These are phyloP conservation scores for Sugiyamaella mastotermitis DNA, from an alignment of 805 yeast species.

Conservation along the genomic window DNA sequence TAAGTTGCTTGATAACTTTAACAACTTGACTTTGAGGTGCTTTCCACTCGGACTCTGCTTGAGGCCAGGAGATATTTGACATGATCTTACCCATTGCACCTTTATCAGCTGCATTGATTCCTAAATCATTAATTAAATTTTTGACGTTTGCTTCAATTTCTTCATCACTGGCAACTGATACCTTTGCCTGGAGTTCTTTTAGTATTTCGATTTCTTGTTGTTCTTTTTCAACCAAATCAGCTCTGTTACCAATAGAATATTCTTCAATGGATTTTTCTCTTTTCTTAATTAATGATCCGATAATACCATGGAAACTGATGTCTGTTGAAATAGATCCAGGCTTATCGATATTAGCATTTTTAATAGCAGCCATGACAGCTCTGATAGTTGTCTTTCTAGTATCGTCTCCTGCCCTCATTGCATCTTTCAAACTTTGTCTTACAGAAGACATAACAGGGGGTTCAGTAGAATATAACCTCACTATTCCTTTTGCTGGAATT, in stretches of 20 bases:
- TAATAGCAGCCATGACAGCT: constrained; percentile 30
- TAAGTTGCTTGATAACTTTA: constrained; percentile 19
- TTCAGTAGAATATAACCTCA: constrained; percentile 17
- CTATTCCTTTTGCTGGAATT: not conserved
- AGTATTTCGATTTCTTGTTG: constrained; percentile 40
- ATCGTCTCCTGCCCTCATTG: constrained; percentile 43
- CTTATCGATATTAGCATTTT: constrained; percentile 30
- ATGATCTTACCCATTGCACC: constrained; percentile 19
- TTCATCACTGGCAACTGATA: constrained; percentile 46
- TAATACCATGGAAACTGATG: constrained; percentile 34
- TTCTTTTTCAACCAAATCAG: constrained; percentile 52
- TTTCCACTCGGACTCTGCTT: constrained; percentile 27
- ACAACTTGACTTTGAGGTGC: constrained; percentile 27
- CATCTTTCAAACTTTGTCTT: constrained; percentile 40
- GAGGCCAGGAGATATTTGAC: constrained; percentile 23
- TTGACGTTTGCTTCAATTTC: constrained; percentile 35
- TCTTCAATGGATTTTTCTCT: constrained; percentile 46
- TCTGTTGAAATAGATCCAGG: constrained; percentile 26
- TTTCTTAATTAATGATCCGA: constrained; percentile 34
- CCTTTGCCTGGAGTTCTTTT: constrained; percentile 31
- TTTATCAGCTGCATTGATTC: constrained; percentile 14
- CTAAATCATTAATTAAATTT: constrained; percentile 16
- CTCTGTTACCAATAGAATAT: constrained; percentile 40
- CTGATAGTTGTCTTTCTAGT: constrained; percentile 27
- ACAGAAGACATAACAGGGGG: constrained; percentile 32